phyloP scores from a whole-genome alignment of 495 filamentous ascomycete species.

The Aspergillus olivimuriae region DNA sequence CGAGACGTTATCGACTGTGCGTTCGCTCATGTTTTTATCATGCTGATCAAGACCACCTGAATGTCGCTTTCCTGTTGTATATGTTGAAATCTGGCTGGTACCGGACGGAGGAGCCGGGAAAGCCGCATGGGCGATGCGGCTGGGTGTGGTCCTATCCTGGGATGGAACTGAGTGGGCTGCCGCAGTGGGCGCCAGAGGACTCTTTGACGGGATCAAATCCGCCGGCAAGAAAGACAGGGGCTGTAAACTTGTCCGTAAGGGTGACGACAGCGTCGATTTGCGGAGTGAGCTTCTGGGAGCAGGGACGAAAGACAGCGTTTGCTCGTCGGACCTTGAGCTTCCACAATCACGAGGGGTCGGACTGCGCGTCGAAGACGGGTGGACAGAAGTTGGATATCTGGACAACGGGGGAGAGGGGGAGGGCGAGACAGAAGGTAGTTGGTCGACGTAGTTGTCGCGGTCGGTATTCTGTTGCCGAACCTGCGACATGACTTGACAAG shows the following conservation, averaged over 20 bases:
- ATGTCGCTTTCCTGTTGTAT: conserved; percentile 9
- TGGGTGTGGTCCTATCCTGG: conserved; percentile 17
- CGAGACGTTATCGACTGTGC: conserved; percentile 13
- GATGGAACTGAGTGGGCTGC: conserved; percentile 18
- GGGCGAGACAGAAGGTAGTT: conserved; percentile 1
- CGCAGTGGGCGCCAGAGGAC: conserved; percentile 26
- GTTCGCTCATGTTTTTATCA: conserved; percentile 17
- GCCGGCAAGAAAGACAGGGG: conserved; percentile 17
- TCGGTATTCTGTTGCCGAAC: conserved; percentile 28
- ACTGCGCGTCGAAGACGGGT: conserved; percentile 12
- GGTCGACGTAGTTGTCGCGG: conserved; percentile 15
- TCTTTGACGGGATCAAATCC: conserved; percentile 23
- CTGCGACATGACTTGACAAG: conserved; percentile 39
- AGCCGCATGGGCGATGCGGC: conserved; percentile 27
- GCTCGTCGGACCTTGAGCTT: conserved; percentile 25
- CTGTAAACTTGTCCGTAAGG: conserved; percentile 29
- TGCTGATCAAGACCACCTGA: conserved; percentile 8
- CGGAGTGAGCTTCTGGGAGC: conserved; percentile 23
- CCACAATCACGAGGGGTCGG: conserved; percentile 29
- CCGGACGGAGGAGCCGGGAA: conserved; percentile 26
- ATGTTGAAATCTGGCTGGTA: conserved; percentile 13
- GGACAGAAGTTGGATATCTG: conserved; percentile 12
- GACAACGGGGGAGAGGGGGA: conserved; percentile 9
- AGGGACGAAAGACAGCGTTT: conserved; percentile 16
- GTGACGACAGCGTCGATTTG: conserved; percentile 27